Evolutionary conservation across 306 rosid species (phyloP).

Genomic region (Rubus parviflorus): DNA sequence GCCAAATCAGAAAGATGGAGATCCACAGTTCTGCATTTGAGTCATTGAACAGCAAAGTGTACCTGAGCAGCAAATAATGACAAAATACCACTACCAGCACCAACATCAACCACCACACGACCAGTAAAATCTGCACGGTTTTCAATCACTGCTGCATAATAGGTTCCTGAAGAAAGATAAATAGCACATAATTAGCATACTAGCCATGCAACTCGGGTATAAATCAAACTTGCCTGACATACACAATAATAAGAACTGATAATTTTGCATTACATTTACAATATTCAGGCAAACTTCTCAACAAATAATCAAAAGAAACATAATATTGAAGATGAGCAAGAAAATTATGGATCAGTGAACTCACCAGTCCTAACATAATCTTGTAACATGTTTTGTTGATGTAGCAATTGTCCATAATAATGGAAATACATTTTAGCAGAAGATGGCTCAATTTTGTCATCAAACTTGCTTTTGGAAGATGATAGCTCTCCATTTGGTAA

Average conservation of each 20-base stretch:
- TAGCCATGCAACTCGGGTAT: background rate
- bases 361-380: conserved; percentile 96
- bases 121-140: conserved; percentile 82
- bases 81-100: conserved; percentile 97
- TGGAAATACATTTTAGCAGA: conserved; percentile 97
- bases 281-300: background rate
- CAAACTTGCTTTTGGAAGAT: conserved; percentile 73
- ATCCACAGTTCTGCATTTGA: background rate
- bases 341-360: conserved; percentile 20
- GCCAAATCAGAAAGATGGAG: background rate
- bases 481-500: conserved; percentile 61
- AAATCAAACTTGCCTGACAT: conserved; percentile 1
- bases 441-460: conserved; percentile 87
- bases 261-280: background rate
- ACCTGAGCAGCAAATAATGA: conserved; percentile 99
- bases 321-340: conserved; percentile 7
- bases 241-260: background rate
- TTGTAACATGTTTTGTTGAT: conserved; percentile 96
- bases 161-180: conserved; percentile 61
- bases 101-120: conserved; percentile 94
- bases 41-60: conserved; percentile 21
- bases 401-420: conserved; percentile 91
- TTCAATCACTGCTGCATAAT: conserved; percentile 88
- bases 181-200: conserved; percentile 7
- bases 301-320: background rate